phyloP scores from a whole-genome alignment of 2,329 filamentous ascomycete genomes.

The Monosporascus cannonballus region DNA sequence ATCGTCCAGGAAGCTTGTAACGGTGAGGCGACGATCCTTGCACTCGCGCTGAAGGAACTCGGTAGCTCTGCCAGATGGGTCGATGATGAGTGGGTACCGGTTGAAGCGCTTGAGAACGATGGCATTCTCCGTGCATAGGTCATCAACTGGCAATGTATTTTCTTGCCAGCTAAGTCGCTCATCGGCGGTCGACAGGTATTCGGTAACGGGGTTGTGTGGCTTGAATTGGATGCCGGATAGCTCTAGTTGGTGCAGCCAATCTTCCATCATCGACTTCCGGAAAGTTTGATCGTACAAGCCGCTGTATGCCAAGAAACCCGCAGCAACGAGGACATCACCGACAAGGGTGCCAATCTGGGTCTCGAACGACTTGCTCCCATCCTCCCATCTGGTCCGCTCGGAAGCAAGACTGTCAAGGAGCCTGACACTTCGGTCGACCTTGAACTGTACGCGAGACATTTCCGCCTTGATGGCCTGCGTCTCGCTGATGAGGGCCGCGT shows the following conservation, averaged over 20 bases:
- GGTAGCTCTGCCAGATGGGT: slow-evolving; percentile 88
- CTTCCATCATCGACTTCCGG: slow-evolving; percentile 94
- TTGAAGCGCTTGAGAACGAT: slow-evolving; percentile 98
- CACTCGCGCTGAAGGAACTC: slow-evolving; percentile 95
- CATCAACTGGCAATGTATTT: slow-evolving; percentile 87
- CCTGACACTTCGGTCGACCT: slow-evolving; percentile 93
- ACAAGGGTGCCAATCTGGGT: slow-evolving; percentile 96
- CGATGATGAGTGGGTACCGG: slow-evolving; percentile 95
- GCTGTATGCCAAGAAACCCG: slow-evolving; percentile 93
- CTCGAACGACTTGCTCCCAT: slow-evolving; percentile 95
- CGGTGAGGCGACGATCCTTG: slow-evolving; percentile 86
- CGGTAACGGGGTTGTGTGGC: slow-evolving; percentile 86
- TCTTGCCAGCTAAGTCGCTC: slow-evolving; percentile 94
- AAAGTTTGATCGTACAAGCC: slow-evolving; percentile 98
- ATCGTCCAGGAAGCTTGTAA: slow-evolving; percentile 96
- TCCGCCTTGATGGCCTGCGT: slow-evolving; percentile 95
- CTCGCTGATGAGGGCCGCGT: slow-evolving; percentile 91
- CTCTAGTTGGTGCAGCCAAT: slow-evolving; percentile 90
- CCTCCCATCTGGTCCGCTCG: slow-evolving; percentile 89
- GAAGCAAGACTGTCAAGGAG: slow-evolving; percentile 92
- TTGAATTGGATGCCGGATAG: slow-evolving; percentile 94
- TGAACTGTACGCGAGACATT: slow-evolving; percentile 94
- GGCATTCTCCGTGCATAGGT: slow-evolving; percentile 96
- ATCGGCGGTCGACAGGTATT: slow-evolving; percentile 94
- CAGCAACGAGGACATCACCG: slow-evolving; percentile 91